phyloP scores from a whole-genome alignment of 352 stramenopile species.

The Elongisporangium anandrum region DNA sequence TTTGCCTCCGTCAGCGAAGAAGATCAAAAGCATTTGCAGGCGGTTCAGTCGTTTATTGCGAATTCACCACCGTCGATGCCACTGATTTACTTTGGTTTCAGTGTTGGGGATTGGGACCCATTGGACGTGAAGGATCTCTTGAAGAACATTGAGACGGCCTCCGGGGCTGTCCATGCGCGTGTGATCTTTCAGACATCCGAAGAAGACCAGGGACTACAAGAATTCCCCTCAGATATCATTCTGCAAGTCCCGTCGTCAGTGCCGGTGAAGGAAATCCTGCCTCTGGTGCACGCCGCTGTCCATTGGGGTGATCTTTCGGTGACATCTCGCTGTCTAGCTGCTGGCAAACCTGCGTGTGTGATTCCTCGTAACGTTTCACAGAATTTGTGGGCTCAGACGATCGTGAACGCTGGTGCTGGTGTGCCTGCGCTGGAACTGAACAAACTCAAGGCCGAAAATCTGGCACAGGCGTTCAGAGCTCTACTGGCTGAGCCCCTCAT shows the following conservation, averaged over 20 bases:
- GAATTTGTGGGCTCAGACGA: constrained; percentile 50
- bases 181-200: constrained; percentile 61
- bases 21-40: constrained; percentile 9
- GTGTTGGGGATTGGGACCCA: constrained; percentile 38
- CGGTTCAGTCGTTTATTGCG: constrained; percentile 10
- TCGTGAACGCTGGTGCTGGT: constrained; percentile 36
- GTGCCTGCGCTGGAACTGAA: constrained; percentile 36
- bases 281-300: constrained; percentile 26
- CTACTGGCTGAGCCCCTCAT: constrained; percentile 16
- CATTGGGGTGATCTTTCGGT: constrained; percentile 62
- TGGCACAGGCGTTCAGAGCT: constrained; percentile 33
- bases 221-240: background rate
- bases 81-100: constrained; percentile 52
- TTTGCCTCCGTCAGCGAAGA: constrained; percentile 5
- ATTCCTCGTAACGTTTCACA: constrained; percentile 31
- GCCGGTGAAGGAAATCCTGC: constrained; percentile 31
- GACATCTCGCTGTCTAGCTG: constrained; percentile 37
- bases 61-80: constrained; percentile 10
- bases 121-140: constrained; percentile 4
- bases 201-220: too few relatives aligned
- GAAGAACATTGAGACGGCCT: constrained; percentile 11
- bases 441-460: constrained; percentile 24
- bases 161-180: constrained; percentile 23
- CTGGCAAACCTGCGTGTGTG: constrained; percentile 46
- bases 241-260: background rate